Base-by-base conservation (phyloP, 345 rosid genomes). In the Stellera chamaejasme region DNA sequence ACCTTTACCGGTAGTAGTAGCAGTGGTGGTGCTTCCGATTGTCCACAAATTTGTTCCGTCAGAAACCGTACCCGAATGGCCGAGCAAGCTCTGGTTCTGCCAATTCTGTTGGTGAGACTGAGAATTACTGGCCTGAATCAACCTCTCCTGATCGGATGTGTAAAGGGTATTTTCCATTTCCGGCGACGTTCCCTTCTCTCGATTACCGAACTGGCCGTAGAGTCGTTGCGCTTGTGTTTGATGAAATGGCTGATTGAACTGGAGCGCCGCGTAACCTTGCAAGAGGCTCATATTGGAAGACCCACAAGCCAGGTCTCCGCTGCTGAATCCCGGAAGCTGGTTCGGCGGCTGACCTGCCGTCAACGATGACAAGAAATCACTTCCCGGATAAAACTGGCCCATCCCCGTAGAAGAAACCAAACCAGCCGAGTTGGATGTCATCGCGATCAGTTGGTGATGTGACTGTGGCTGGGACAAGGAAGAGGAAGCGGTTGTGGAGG, bases 251-350 rank as follows among this genome's bases (percentile, higher is more conserved):
- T 54, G 69, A 63, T 28, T 66, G 75, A 45, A 57, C 61, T 27
- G 69, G 36, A 55, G 73, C 55, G 39, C 43, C 8, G 45, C 50
- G 14, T 52, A 78, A 6, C 75, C 75, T 56, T 65, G 74, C 63
- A 75, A 65, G 10, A 72, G 59, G 56, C 69, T 65, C 65, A 72
- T 42, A 72, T 69, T 69, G 58, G 77, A 67, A 64, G 69, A 42
- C 10, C 63, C 60, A 2, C 23, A 19, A 5, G 59, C 70, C 5
- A 66, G 26, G 46, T 59, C 66, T 43, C 49, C 59, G 13, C 58
- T 62, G 52, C 52, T 36, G 36, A 71, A 71, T 28, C 57, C 57
- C 27, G 68, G 48, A 5, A 67, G 66, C 4, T 60, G 63, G 63
- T 57, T 71, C 66, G 64, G 43, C 14, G 66, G 27, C 45, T 70